These are phyloP conservation scores for Brettanomyces anomalus DNA, from an alignment of 805 yeast species.

Conservation along the genomic window DNA sequence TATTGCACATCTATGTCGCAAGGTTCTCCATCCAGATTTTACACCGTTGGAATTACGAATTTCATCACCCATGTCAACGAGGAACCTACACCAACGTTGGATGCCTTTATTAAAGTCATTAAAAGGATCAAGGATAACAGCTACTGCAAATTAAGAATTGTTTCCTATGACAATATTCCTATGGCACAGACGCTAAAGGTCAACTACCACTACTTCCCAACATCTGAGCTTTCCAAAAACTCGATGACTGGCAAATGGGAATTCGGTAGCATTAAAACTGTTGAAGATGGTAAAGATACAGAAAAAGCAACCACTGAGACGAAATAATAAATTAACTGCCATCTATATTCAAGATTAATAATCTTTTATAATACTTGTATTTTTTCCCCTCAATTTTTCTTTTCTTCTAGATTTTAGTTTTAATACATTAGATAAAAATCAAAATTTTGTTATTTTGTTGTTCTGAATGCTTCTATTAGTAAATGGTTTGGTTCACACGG, in stretches of 20 bases:
- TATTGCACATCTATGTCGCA: constrained; percentile 65
- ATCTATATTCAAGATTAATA: no score
- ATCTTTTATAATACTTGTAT: background rate
- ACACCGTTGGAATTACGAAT: constrained; percentile 67
- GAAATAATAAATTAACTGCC: no score
- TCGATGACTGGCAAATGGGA: constrained; percentile 41
- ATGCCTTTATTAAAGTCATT: constrained; percentile 58
- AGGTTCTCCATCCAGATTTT: constrained; percentile 84
- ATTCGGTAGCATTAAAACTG: constrained; percentile 20
- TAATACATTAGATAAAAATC: background rate
- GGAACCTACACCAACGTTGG: constrained; percentile 57
- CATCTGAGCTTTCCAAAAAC: constrained; percentile 49
- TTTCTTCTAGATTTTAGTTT: no score
- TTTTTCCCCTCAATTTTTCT: background rate
- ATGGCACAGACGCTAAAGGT: constrained; percentile 80
- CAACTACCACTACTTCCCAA: constrained; percentile 82
- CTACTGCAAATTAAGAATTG: constrained; percentile 71
- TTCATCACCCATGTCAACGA: constrained; percentile 89
- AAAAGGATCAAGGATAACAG: constrained; percentile 66
- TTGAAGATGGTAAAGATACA: constrained; percentile 31
- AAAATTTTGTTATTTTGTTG: no score
- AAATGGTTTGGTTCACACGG: background rate
- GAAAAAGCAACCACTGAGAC: background rate
- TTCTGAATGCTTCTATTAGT: background rate
- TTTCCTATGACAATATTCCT: constrained; percentile 80